These are phyloP conservation scores for Euryodendron excelsum DNA, from an alignment of 148 eudicot genomes.

Conservation along the genomic window DNA sequence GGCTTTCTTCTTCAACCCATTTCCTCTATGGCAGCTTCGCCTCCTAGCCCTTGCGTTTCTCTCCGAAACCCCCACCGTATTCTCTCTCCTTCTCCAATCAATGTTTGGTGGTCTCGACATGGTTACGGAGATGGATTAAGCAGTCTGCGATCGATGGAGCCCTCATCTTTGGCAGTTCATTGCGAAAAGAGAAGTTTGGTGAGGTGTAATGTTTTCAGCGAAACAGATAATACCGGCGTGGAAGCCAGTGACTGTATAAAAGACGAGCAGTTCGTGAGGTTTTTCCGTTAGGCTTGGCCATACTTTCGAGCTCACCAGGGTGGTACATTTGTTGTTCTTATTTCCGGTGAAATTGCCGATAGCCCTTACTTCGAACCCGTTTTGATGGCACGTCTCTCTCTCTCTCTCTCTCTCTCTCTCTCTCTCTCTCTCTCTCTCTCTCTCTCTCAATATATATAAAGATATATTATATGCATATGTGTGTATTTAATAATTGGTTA, in stretches of 20 bases:
- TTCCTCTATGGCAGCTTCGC: constrained; percentile 22
- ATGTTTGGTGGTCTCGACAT: not conserved
- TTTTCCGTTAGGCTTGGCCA: constrained; percentile 88
- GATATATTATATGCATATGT: too few species aligned
- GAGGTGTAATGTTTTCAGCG: constrained; percentile 35
- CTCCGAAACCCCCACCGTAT: constrained; percentile 7
- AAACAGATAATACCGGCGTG: constrained; percentile 22
- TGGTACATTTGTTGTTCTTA: constrained; percentile 67
- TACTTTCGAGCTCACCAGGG: constrained; percentile 79
- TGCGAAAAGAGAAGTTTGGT: constrained; percentile 1
- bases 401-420: not conserved
- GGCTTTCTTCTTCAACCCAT: not conserved
- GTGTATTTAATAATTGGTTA: too few species aligned
- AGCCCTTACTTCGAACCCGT: constrained; percentile 59
- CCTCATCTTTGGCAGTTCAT: not conserved
- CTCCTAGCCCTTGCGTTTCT: not conserved
- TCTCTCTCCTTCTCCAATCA: not conserved
- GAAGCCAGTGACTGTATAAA: constrained; percentile 34
- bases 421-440: too few species aligned
- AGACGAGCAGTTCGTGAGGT: constrained; percentile 61
- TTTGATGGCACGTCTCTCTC: constrained; percentile 49
- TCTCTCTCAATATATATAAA: too few species aligned
- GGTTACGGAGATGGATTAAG: not conserved
- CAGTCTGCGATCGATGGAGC: not conserved
- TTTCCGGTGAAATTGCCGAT: constrained; percentile 75